Base-by-base conservation (phyloP, 2,329 filamentous ascomycete species). In the Paracoccidioides brasiliensis region DNA sequence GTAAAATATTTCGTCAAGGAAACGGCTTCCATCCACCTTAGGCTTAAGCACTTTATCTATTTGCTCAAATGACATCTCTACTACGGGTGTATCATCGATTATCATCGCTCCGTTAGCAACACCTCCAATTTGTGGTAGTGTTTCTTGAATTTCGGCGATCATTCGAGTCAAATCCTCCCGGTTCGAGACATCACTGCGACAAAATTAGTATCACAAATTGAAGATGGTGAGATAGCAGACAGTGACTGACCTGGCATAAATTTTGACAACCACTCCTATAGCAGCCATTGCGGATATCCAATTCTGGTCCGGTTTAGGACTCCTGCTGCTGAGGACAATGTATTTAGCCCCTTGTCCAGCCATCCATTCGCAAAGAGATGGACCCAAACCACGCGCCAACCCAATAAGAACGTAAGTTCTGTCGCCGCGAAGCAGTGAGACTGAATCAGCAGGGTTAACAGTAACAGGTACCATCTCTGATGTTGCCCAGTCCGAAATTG, bases 51-150 rank as follows among this genome's bases (percentile, higher is more conserved):
- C 56, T 48, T 30, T 40, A 4, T 53, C 14, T 60, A 54, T 54
- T 8, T 57, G 56, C 1, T 62, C 56, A 3, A 54, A n/a, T 37
- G 61, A 55, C 55, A 58, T 60, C 6, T 53, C 55, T 10, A 43
- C 14, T 14, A 54, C 45, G 3, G 30, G 53, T 41, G 58, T 54
- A 43, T 61, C 60, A 63, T 56, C 61, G 57, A 64, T 54, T 1
- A 60, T 59, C 62, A 66, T 66, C 2, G 63, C 63, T 15, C 53
- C 64, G 22, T 66, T 63, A 3, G 49, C 57, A 2, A 66, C 62
- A 22, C 64, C 64, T 3, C 43, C 61, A 32, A 66, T 59, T 5
- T 59, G 64, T 28, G 63, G 63, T 33, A 61, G 40, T 10, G 49
- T 59, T 53, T 40, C n/a, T 37, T 41, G 53, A 44, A 62, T 61